These are phyloP conservation scores for Tieghemiomyces parasiticus DNA, from an alignment of 192 early-diverging fungal genomes.

Conservation along the genomic window DNA sequence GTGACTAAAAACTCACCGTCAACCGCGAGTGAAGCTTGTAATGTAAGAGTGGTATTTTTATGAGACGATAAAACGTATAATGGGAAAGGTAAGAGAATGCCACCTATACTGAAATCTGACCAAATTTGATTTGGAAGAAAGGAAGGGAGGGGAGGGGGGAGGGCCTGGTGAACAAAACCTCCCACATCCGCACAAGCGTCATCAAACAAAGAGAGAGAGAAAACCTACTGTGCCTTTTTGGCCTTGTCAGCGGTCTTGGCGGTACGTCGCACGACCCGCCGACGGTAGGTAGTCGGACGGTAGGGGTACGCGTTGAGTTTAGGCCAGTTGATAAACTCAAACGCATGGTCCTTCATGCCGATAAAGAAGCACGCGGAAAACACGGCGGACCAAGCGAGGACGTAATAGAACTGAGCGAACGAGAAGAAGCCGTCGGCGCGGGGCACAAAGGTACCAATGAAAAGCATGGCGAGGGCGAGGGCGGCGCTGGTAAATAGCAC, in stretches of 20 bases:
- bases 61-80: no score
- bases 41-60: no score
- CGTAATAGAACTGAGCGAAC: conserved; percentile 19
- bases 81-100: no score
- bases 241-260: not conserved
- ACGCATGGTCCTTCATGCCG: conserved; percentile 22
- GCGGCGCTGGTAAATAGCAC: conserved; percentile 30
- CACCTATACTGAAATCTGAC: no score
- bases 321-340: conserved; percentile 34
- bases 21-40: no score
- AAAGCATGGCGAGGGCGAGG: conserved; percentile 31
- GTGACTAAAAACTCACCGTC: no score
- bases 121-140: no score
- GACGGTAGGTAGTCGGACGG: conserved; percentile 15
- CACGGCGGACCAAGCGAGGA: conserved; percentile 19
- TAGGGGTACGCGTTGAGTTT: conserved; percentile 21
- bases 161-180: no score
- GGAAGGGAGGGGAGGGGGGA: no score
- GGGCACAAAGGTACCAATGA: conserved; percentile 32
- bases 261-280: not conserved
- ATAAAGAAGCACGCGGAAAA: conserved; percentile 20
- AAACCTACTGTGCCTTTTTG: not conserved
- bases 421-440: conserved; percentile 21
- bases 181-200: no score
- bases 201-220: no score